Evolutionary conservation across 192 early-diverging fungal genomes (phyloP), one percentile per base, ranked within the genome.

Genomic region (Backusella luteola): DNA sequence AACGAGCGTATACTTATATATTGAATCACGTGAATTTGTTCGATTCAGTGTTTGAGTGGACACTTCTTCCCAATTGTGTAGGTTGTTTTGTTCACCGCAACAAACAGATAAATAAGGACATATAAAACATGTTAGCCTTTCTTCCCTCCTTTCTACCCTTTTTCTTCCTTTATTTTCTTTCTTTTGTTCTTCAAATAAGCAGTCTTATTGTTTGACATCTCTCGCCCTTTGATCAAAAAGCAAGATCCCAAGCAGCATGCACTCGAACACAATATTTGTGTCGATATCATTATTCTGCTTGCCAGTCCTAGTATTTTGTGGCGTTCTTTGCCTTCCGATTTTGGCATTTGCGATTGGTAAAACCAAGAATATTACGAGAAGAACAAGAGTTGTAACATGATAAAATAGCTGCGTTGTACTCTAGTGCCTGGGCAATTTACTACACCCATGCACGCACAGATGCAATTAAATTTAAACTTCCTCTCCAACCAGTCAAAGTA

Each of bases 251-350:
- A 34, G n/a, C 42, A 36, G 34, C 1, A 81, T 75, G 73, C 66
- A 69, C 21, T 72, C 67, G 59, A 73, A 72, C 21, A 84, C 82
- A 21, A 4, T 80, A 15, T 76, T 79, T 36, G 67, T 84, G 17
- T 84, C 82, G 6, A 44, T 76, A 21, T 84, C 76, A 7, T 66
- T 84, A 53, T 78, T 84, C 70, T 80, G 73, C 63, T 41, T 84
- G 17, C 82, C 82, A 3, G 66, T 78, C 15, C 21, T 84, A 12
- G 66, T 80, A 8, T 41, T 84, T 32, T 80, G 75, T 76, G 67
- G 66, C 23, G 73, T 76, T 6, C 46, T 84, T 15, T 77, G 76
- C 34, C 44, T 84, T 38, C 82, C 82, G 1, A 19, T 84, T 17
- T 29, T 84, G 6, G 42, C 59, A 7, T 84, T 77, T 67, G n/a